Conservation (phyloP, 108 stramenopile species). For the Licmophora abbreviata region DNA sequence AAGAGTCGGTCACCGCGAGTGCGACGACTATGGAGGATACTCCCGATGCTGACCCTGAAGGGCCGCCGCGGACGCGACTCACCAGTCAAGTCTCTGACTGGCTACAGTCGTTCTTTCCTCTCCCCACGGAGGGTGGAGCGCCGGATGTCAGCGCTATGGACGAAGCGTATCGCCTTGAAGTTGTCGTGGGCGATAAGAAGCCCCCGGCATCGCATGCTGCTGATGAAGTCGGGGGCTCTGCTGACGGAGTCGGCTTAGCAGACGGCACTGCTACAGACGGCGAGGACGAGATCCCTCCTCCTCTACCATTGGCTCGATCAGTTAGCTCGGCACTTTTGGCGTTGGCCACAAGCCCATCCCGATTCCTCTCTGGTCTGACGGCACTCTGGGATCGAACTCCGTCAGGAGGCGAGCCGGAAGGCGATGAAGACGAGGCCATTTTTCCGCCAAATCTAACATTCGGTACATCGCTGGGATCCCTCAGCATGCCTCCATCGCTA, state of each 20-base stretch:
- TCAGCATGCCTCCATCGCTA: too few relatives aligned
- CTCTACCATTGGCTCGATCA: slow-evolving; percentile 5
- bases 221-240: background rate
- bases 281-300: background rate
- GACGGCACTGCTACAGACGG: background rate
- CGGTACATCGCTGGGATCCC: too few relatives aligned
- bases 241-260: background rate
- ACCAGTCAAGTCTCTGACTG: slow-evolving; percentile 39
- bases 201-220: background rate
- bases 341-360: slow-evolving; percentile 19
- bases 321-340: slow-evolving; percentile 18
- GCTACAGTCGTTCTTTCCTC: slow-evolving; percentile 29
- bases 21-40: background rate
- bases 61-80: slow-evolving; percentile 17
- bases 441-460: too few relatives aligned
- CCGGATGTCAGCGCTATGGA: background rate
- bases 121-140: slow-evolving; percentile 1
- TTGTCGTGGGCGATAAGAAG: background rate
- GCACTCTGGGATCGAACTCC: too few relatives aligned
- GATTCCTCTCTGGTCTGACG: slow-evolving; percentile 13
- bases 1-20: too few relatives aligned
- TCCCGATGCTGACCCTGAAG: background rate
- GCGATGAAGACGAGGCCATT: too few relatives aligned
- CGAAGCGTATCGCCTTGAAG: background rate
- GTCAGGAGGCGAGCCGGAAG: too few relatives aligned